phyloP scores from a whole-genome alignment of 345 rosid genomes.

The Arabidopsis arenosa region DNA sequence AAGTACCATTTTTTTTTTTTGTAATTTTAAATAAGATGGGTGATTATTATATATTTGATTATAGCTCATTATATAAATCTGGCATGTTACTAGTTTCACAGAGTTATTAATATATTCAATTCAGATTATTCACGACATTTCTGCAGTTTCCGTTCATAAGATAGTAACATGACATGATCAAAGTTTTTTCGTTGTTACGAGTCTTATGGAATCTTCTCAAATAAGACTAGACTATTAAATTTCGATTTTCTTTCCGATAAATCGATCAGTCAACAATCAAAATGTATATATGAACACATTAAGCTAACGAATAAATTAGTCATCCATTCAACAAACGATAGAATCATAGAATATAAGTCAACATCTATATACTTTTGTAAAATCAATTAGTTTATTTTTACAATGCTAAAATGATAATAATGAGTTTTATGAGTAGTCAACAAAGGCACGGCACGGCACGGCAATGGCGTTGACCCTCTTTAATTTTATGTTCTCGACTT shows the following conservation, averaged over 20 bases:
- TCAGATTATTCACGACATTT: not conserved
- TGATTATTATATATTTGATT: not conserved
- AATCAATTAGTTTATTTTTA: not conserved
- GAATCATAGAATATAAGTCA: constrained; percentile 1
- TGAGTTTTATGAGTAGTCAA: constrained; percentile 24
- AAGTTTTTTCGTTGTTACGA: constrained; percentile 5
- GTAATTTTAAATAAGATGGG: not conserved
- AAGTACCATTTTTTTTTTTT: not conserved
- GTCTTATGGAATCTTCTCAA: not conserved
- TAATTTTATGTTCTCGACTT: not conserved
- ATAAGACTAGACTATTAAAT: not conserved
- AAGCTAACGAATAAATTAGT: constrained; percentile 4
- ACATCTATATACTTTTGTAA: constrained; percentile 4
- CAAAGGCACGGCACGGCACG: not conserved
- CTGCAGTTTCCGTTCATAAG: not conserved
- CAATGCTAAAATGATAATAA: not conserved
- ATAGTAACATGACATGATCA: not conserved
- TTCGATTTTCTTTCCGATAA: constrained; percentile 3
- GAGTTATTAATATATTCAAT: not conserved
- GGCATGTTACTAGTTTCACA: constrained; percentile 21
- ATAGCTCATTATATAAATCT: not conserved
- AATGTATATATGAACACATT: constrained; percentile 25
- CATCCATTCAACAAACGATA: constrained; percentile 3
- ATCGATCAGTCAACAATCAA: constrained; percentile 29
- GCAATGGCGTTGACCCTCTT: not conserved